Base-by-base conservation (phyloP, 176 grass and related monocot genomes). In the Bolboschoenus planiculmis region DNA sequence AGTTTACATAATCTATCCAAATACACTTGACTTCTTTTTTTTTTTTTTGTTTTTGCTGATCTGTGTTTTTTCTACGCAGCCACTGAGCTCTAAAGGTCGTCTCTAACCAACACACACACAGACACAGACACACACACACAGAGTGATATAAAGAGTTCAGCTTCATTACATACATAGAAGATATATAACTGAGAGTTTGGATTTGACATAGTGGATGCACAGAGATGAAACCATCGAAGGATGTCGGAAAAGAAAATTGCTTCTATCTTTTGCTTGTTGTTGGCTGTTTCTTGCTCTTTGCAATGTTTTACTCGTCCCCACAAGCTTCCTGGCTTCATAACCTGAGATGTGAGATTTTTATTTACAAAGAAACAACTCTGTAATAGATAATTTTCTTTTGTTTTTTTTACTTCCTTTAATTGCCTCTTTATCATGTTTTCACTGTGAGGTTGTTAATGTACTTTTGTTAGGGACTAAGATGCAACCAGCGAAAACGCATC, bases 311-410 rank as follows among this genome's bases (percentile, higher is more conserved):
- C 36, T 70, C 36, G 18, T 70, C 35, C 20, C 65, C 65, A 4
- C 35, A 34, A 40, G 18, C 65, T 70, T 70, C 5, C 33, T 23
- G 20, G 34, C 34, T 70, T 70, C 36, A 39, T 10, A 42, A 42
- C 65, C 34, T 70, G n/a, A 70, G 9, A 40, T 70, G 65, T 70
- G 65, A 70, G 65, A n/a, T n/a, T 70, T n/a, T 4, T 63, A 48
- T 64, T 64, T 11, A n/a, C 20, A 67, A 37, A 16, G 10, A 31
- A 64, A 64, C 23, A 15, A 34, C 3, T 34, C 61, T 24, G 0
- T 59, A 24, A 59, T 10, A 59, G 6, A 24, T 8, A 59, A 11
- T 9, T 59, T 59, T 59, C 0, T 27, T 23, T 59, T 24, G 2
- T 9, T 64, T 64, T 1, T 14, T 64, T 35, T 30, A 34, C 5